Percentiles rank a stretch among this genome's conserved stretches.
Evolutionary conservation across 1,139 yeast species (phyloP).

Genomic region (Sugiyamaella neomexicana): DNA sequence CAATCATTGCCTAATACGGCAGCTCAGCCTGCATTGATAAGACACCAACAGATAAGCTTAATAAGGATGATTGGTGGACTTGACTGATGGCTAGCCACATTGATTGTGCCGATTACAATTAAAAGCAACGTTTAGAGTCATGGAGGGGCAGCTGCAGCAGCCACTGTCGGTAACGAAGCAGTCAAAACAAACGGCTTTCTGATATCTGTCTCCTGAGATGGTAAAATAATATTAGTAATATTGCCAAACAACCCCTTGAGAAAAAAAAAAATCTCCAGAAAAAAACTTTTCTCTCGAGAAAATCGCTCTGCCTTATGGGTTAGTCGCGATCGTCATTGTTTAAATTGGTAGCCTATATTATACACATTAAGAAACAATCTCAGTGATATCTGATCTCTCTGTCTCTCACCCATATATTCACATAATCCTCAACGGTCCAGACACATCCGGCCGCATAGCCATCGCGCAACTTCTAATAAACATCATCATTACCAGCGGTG

Average conservation of each 20-base stretch:
- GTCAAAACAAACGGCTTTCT: background rate
- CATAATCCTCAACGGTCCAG: too few relatives aligned
- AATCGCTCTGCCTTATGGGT: too few relatives aligned
- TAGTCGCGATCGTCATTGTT: conserved; percentile 6
- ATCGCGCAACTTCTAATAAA: too few relatives aligned
- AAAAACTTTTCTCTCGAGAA: too few relatives aligned
- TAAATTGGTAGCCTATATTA: conserved; percentile 6
- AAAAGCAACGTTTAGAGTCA: background rate
- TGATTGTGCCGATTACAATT: too few relatives aligned
- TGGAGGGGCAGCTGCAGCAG: too few relatives aligned
- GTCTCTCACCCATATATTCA: too few relatives aligned
- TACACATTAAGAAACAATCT: background rate
- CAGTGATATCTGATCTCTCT: background rate
- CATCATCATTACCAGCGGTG: too few relatives aligned
- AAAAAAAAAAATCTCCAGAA: too few relatives aligned
- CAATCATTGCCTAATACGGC: background rate
- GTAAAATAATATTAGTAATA: too few relatives aligned
- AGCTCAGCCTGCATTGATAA: background rate
- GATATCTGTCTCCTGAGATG: background rate
- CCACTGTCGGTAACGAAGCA: background rate
- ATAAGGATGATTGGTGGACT: background rate
- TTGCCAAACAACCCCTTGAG: too few relatives aligned
- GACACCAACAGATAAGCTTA: background rate
- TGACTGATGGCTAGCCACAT: background rate
- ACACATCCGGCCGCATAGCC: too few relatives aligned